Conservation (phyloP, 129 eudicot species). For the Pulicaria dysenterica region DNA sequence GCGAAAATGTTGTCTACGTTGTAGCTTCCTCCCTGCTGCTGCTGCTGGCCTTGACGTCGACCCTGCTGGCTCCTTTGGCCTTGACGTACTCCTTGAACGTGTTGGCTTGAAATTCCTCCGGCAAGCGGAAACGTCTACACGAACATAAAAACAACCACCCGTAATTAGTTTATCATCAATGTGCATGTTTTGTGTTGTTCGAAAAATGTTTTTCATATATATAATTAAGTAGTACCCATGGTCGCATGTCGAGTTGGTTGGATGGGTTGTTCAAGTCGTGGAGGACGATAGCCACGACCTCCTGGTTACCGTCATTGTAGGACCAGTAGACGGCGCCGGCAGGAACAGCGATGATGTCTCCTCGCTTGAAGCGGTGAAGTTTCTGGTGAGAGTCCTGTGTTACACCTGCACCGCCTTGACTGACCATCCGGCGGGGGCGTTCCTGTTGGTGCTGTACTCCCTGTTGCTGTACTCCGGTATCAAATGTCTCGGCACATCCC, state of each 20-base stretch:
- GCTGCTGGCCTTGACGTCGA: not conserved
- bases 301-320: slow-evolving; percentile 63
- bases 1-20: slow-evolving; percentile 53
- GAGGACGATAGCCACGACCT: slow-evolving; percentile 51
- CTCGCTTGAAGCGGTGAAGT: slow-evolving; percentile 60
- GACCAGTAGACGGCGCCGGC: slow-evolving; percentile 79
- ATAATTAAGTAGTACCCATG: slow-evolving; percentile 55
- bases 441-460: slow-evolving; percentile 33
- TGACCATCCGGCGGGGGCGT: slow-evolving; percentile 24
- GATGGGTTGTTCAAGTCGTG: slow-evolving; percentile 71
- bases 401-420: slow-evolving; percentile 6
- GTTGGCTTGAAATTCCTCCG: slow-evolving; percentile 49
- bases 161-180: no score
- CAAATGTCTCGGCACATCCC: slow-evolving; percentile 79
- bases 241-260: slow-evolving; percentile 73
- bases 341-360: slow-evolving; percentile 72
- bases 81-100: slow-evolving; percentile 24
- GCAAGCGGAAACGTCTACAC: slow-evolving; percentile 60
- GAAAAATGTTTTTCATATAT: not conserved
- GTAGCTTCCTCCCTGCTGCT: slow-evolving; percentile 4
- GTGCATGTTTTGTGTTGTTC: no score
- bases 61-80: not conserved
- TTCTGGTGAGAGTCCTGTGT: slow-evolving; percentile 60
- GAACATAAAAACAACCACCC: not conserved
- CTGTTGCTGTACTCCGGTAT: slow-evolving; percentile 40